phyloP scores from a whole-genome alignment of 495 filamentous ascomycete genomes.

The Bacidia gigantensis region DNA sequence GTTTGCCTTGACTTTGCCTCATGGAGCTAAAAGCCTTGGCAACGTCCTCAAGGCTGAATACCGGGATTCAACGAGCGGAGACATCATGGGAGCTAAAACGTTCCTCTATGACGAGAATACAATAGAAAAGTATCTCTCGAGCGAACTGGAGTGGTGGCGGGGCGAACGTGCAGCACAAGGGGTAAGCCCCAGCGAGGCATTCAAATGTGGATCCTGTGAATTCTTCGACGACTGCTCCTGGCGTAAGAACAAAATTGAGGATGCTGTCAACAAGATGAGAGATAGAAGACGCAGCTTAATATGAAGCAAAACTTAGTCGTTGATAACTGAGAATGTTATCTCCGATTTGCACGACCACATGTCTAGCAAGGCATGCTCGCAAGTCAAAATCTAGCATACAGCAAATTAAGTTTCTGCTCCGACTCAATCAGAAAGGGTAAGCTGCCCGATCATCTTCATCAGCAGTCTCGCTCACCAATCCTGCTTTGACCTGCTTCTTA shows the following conservation, averaged over 20 bases:
- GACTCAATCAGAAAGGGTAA: conserved; percentile 28
- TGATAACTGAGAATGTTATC: no score
- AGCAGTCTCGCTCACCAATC: conserved; percentile 46
- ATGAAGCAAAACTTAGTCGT: not conserved
- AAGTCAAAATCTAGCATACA: not conserved
- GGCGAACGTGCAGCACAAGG: conserved; percentile 65
- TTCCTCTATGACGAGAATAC: conserved; percentile 53
- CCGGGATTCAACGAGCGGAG: conserved; percentile 29
- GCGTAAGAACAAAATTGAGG: conserved; percentile 39
- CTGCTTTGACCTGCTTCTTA: conserved; percentile 54
- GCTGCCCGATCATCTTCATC: conserved; percentile 36
- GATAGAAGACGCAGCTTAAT: conserved; percentile 14
- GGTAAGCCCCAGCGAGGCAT: conserved; percentile 77
- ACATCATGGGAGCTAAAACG: conserved; percentile 49
- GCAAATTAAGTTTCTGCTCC: no score
- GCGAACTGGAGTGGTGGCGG: conserved; percentile 76
- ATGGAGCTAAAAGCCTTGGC: conserved; percentile 34
- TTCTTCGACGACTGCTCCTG: conserved; percentile 49
- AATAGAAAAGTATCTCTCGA: conserved; percentile 48
- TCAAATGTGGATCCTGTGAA: conserved; percentile 65
- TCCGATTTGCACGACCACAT: no score
- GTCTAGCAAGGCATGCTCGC: not conserved
- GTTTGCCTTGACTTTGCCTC: conserved; percentile 42
- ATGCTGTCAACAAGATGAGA: conserved; percentile 25
- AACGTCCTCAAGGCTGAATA: conserved; percentile 36